phyloP scores from a whole-genome alignment of 306 rosid species.

The Sphenostylis stenocarpa region DNA sequence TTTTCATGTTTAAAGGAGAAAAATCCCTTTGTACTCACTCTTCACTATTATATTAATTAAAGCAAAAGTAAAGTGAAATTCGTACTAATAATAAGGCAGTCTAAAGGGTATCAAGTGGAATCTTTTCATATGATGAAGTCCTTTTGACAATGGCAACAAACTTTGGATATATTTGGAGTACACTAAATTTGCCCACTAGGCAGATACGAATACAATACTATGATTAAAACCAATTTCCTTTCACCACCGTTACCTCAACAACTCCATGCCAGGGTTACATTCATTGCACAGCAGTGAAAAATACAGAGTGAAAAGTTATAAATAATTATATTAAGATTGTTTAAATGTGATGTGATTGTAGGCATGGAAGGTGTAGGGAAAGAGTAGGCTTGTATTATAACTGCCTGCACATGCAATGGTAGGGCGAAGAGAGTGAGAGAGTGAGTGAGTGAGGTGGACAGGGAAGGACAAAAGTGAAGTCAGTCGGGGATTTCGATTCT shows the following conservation, averaged over 20 bases:
- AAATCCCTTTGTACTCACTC: conserved; percentile 20
- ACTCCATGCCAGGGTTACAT: background rate
- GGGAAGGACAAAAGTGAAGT: too few species aligned
- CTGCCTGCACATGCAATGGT: too few species aligned
- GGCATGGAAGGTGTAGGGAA: too few species aligned
- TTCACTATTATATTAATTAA: background rate
- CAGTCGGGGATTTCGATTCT: too few species aligned
- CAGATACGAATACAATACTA: background rate
- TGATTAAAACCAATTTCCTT: background rate
- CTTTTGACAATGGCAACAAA: conserved; percentile 19
- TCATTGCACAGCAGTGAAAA: background rate
- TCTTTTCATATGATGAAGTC: background rate
- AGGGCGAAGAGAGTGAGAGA: too few species aligned
- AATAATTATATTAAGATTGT: background rate
- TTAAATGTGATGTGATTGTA: too few species aligned
- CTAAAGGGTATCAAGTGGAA: conserved; percentile 8
- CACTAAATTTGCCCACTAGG: background rate
- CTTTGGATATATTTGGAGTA: background rate
- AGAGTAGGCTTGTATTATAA: too few species aligned
- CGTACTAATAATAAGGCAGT: background rate
- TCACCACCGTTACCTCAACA: background rate
- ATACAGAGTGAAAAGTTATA: background rate
- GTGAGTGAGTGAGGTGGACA: too few species aligned
- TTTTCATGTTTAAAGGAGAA: background rate
- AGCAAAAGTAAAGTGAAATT: conserved; percentile 21